Percentiles rank a stretch among this genome's conserved stretches.
phyloP scores from a whole-genome alignment of 225 moss, liverwort and hornwort species.

The Rhytidiadelphus loreus region DNA sequence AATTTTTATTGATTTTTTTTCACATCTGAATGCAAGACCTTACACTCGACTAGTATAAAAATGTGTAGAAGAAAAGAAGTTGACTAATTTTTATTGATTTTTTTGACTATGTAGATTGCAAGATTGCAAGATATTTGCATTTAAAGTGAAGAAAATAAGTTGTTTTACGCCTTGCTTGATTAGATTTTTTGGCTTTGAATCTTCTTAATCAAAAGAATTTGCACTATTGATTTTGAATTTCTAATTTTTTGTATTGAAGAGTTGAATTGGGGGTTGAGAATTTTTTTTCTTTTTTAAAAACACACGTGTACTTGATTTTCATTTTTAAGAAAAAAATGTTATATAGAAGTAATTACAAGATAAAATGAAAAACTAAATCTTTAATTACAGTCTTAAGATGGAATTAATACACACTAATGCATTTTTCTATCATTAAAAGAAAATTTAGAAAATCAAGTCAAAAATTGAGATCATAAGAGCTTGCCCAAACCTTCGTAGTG shows the following conservation, averaged over 20 bases:
- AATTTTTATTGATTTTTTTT: no score
- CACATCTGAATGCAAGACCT: not conserved
- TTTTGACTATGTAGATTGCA: accelerated
- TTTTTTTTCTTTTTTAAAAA: not conserved
- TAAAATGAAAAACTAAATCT: not conserved
- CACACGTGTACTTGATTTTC: accelerated
- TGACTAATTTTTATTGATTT: no score
- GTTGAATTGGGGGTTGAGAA: accelerated
- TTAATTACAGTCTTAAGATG: not conserved
- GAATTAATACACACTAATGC: not conserved
- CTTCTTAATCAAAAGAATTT: not conserved
- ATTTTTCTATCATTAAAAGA: not conserved
- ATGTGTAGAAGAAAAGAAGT: not conserved
- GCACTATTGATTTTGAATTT: not conserved
- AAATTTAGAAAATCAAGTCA: accelerated
- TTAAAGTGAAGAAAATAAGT: not conserved
- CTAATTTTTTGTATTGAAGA: not conserved
- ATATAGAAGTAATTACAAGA: accelerated
- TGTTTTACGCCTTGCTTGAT: not conserved
- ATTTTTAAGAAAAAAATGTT: not conserved
- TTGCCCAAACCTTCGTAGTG: accelerated
- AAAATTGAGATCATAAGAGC: not conserved
- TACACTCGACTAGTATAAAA: not conserved
- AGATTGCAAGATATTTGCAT: not conserved
- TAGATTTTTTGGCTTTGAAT: not conserved